These are phyloP conservation scores for Populus nigra DNA, from an alignment of 345 rosid genomes.

Conservation along the genomic window DNA sequence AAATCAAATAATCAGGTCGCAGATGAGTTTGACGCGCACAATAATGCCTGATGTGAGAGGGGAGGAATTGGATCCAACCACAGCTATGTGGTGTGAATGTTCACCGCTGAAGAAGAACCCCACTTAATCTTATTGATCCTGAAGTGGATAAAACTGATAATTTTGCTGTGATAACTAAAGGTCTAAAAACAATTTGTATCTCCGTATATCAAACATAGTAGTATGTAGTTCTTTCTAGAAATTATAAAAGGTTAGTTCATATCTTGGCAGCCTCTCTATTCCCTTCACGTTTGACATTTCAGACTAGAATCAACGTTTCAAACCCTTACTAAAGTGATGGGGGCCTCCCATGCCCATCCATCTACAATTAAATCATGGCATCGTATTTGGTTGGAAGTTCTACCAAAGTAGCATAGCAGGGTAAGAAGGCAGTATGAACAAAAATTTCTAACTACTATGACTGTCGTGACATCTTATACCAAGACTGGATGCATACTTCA, in stretches of 20 bases:
- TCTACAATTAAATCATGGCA: background rate
- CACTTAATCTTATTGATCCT: background rate
- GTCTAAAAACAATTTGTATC: background rate
- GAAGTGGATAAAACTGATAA: background rate
- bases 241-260: background rate
- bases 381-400: background rate
- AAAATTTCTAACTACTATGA: background rate
- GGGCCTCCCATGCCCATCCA: background rate
- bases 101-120: background rate
- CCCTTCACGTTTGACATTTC: background rate
- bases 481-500: background rate
- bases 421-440: background rate
- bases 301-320: background rate
- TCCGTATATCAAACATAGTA: background rate
- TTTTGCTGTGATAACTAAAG: background rate
- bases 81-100: background rate
- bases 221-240: background rate
- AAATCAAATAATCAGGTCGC: slow-evolving; percentile 10
- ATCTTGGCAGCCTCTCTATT: background rate
- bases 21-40: slow-evolving; percentile 2
- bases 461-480: background rate
- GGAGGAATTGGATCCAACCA: background rate
- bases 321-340: background rate
- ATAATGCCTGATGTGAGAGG: slow-evolving; percentile 3
- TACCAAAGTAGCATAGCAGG: background rate